Evolutionary conservation across 371 early-diverging fungal genomes (phyloP).

Genomic region (Lichtheimia hyalospora): DNA sequence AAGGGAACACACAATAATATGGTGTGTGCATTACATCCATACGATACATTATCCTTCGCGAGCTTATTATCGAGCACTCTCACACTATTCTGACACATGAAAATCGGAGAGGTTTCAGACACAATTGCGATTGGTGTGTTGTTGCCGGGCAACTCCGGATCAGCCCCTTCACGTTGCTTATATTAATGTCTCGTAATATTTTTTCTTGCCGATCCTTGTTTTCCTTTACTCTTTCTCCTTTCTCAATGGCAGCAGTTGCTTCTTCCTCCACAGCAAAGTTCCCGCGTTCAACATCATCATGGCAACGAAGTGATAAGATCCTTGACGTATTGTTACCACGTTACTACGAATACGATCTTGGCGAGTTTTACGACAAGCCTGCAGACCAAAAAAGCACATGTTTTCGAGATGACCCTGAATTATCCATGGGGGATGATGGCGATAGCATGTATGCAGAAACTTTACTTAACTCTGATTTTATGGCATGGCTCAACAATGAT

Average conservation of each 20-base stretch:
- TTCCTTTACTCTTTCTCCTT: conserved; percentile 3
- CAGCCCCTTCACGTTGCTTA: neutral
- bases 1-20: too few species aligned
- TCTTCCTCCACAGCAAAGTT: conserved; percentile 7
- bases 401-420: conserved; percentile 23
- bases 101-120: too few species aligned
- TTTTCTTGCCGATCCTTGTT: conserved; percentile 1
- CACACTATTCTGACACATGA: too few species aligned
- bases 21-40: too few species aligned
- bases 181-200: conserved; percentile 4
- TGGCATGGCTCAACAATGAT: conserved; percentile 17
- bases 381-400: neutral
- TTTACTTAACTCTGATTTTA: conserved; percentile 28
- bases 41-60: too few species aligned
- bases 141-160: conserved; percentile 1
- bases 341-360: conserved; percentile 19
- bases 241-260: neutral
- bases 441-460: conserved; percentile 30
- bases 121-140: neutral
- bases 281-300: conserved; percentile 9
- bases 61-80: too few species aligned
- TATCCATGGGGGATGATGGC: conserved; percentile 28
- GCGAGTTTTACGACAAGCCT: conserved; percentile 4
- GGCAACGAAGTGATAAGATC: conserved; percentile 14
- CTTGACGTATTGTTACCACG: conserved; percentile 20